Base-by-base conservation (phyloP, 139 green algal species). In the Coccomyxa sp. region DNA sequence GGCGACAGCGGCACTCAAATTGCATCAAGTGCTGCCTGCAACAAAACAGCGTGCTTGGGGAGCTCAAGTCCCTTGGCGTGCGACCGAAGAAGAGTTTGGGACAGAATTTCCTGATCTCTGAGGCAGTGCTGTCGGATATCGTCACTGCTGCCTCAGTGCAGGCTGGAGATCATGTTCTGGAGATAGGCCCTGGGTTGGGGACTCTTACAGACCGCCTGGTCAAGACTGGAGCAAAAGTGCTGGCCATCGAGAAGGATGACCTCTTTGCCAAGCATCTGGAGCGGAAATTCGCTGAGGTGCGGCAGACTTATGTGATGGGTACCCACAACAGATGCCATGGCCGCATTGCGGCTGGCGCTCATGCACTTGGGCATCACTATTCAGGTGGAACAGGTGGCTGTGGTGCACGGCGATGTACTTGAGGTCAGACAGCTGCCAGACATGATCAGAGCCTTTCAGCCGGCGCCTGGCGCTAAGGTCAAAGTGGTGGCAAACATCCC, bases 401-500 rank as follows among this genome's bases (percentile, higher is more conserved):
- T 64, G 50, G 27, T 64, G 27, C 50, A 64, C 50, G 27, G 50
- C 27, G 50, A 64, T 7, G 50, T 64, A 18, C 5, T 64, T 22
- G 22, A 31, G 50, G 2, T 64, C 18, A 64, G 5, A 22, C 22
- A 64, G 18, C 22, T 64, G 18, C 22, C 18, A 64, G 50, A 64
- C 27, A 64, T 64, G 2, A 18, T 64, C 5, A 2, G 27, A 31
- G 50, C 22, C 50, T 64, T 64, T 64, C 18, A 2, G 50, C n/a
- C n/a, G n/a, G n/a, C n/a, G n/a, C n/a, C n/a, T n/a, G 50, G 50
- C 50, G 18, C 50, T 18, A 18, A 75, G 93, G 41, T 71, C 35
- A 93, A 95, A 79, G 91, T 99, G 34, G 93, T 99, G 31, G 90
- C 95, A 54, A 99, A 99, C 85, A 82, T 99, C 77, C 95, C 95